Evolutionary conservation across 306 rosid genomes (phyloP).

Genomic region (Astragalus glycyphyllos): DNA sequence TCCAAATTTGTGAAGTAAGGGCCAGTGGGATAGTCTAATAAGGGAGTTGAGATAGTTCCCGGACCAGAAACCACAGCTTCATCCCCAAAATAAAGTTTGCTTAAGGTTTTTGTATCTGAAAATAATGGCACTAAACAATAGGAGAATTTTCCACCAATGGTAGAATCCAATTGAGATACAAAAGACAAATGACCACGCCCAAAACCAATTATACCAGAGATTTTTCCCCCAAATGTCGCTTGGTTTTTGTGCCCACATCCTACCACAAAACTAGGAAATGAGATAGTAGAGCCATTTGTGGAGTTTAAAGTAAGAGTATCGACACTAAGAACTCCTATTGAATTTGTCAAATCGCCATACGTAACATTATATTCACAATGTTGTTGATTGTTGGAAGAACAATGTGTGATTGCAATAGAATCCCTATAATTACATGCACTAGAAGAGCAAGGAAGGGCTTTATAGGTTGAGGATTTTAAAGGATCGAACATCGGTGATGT

Average conservation of each 20-base stretch:
- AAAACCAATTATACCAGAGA: conserved; percentile 60
- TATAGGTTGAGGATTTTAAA: conserved; percentile 43
- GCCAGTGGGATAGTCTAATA: background rate
- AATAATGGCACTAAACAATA: conserved; percentile 52
- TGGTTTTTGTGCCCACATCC: conserved; percentile 51
- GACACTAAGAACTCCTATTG: conserved; percentile 42
- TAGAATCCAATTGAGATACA: background rate
- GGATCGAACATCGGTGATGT: conserved; percentile 50
- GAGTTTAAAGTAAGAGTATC: conserved; percentile 12
- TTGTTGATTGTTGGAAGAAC: background rate
- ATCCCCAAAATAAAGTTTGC: conserved; percentile 38
- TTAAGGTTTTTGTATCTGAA: background rate
- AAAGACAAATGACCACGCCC: conserved; percentile 46
- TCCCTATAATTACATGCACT: fast-evolving
- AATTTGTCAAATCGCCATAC: conserved; percentile 50
- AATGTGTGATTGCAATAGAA: background rate
- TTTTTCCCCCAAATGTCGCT: background rate
- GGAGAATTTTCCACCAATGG: conserved; percentile 49
- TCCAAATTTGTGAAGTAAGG: background rate
- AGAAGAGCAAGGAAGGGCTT: background rate
- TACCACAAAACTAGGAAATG: conserved; percentile 40
- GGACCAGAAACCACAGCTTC: conserved; percentile 31
- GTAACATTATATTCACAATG: conserved; percentile 28
- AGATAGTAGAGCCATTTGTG: conserved; percentile 13
- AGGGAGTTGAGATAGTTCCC: conserved; percentile 32